These are phyloP conservation scores for Rhodotorula graminis DNA, from an alignment of 768 basidiomycete genomes.

Conservation along the genomic window DNA sequence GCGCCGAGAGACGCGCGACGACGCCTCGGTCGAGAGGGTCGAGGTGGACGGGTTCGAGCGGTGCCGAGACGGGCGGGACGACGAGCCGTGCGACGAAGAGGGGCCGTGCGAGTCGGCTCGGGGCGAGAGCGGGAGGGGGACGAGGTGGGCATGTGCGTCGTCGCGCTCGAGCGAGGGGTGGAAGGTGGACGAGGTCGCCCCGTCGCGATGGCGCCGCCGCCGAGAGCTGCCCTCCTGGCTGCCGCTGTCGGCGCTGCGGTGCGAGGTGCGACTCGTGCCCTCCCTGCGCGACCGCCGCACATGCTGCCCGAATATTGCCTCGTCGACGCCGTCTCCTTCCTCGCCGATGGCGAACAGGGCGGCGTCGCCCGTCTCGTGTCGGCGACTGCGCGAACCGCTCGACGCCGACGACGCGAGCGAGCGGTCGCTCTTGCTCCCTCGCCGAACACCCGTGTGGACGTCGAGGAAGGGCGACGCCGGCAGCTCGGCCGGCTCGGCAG, in stretches of 20 bases:
- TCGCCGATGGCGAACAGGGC: neutral
- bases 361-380: neutral
- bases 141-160: neutral
- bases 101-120: neutral
- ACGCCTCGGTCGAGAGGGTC: conserved; percentile 3
- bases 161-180: neutral
- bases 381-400: neutral
- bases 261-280: neutral
- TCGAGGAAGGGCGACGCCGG: conserved; percentile 3
- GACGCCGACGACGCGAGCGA: conserved; percentile 2
- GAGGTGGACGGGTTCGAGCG: conserved; percentile 8
- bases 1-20: neutral
- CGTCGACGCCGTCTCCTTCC: neutral
- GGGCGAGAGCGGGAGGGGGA: conserved; percentile 1
- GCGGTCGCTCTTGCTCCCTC: neutral
- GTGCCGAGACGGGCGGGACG: neutral
- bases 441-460: neutral
- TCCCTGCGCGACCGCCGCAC: neutral
- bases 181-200: neutral
- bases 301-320: neutral
- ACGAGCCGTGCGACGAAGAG: neutral
- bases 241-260: neutral
- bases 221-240: neutral
- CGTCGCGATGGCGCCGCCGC: too few species aligned
- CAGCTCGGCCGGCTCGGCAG: neutral